Conservation (phyloP, 2,329 filamentous ascomycete species). For the Colletotrichum sp. region DNA sequence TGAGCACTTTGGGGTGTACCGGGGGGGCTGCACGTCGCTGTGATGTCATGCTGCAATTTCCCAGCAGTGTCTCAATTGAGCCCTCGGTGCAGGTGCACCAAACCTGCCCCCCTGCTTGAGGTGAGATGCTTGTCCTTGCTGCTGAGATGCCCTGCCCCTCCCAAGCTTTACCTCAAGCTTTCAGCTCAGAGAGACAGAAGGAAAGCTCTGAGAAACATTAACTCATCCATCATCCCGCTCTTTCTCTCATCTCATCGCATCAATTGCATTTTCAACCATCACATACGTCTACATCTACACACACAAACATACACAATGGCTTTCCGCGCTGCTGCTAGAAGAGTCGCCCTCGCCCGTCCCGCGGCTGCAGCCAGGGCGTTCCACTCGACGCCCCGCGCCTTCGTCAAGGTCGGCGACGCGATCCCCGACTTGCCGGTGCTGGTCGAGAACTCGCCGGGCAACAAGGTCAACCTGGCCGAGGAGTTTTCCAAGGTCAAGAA, state of each 20-base stretch:
- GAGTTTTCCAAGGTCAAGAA: conserved; percentile 71
- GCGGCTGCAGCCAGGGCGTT: conserved; percentile 49
- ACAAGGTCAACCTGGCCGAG: conserved; percentile 85
- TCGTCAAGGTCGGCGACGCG: conserved; percentile 79
- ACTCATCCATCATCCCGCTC: background rate
- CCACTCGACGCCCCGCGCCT: conserved; percentile 65
- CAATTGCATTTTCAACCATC: background rate
- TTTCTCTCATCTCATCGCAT: background rate
- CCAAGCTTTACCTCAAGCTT: conserved; percentile 1
- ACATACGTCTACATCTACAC: background rate
- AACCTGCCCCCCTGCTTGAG: background rate
- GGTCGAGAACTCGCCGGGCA: conserved; percentile 85
- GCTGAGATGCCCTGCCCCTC: background rate
- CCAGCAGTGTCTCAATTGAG: conserved; percentile 15
- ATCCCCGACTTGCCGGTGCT: conserved; percentile 80
- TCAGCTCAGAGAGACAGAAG: background rate
- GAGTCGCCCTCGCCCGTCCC: conserved; percentile 34
- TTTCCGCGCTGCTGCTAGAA: conserved; percentile 40
- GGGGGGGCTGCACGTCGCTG: background rate
- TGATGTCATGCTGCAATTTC: conserved; percentile 18
- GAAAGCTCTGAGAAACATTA: background rate
- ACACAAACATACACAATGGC: conserved; percentile 32
- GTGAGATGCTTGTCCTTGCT: background rate
- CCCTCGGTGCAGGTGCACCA: background rate
- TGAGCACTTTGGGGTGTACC: background rate